These are phyloP conservation scores for Pugionium dolabratum DNA, from an alignment of 345 rosid genomes.

Conservation along the genomic window DNA sequence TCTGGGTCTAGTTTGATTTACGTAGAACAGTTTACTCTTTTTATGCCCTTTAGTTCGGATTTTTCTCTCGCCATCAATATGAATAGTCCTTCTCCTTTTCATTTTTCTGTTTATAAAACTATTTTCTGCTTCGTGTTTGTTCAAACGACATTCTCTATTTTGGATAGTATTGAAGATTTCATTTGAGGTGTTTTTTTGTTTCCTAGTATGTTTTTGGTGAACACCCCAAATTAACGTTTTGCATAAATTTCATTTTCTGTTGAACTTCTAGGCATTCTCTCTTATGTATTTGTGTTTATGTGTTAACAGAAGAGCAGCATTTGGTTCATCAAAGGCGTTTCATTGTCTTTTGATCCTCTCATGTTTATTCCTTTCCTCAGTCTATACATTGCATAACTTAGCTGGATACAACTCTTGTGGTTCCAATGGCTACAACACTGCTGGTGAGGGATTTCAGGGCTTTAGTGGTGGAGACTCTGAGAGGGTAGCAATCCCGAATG, in stretches of 20 bases:
- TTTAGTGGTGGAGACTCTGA: slow-evolving; percentile 36
- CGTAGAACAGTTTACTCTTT: background rate
- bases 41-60: background rate
- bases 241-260: background rate
- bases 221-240: background rate
- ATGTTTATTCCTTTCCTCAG: slow-evolving; percentile 51
- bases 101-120: slow-evolving; percentile 32
- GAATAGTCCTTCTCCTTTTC: slow-evolving; percentile 24
- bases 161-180: background rate
- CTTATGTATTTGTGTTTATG: background rate
- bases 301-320: slow-evolving; percentile 54
- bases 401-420: slow-evolving; percentile 48
- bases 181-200: slow-evolving; percentile 10
- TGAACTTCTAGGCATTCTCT: background rate
- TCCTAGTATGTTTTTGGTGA: slow-evolving; percentile 18
- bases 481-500: slow-evolving; percentile 36
- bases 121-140: slow-evolving; percentile 28
- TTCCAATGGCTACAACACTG: slow-evolving; percentile 41
- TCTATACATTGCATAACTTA: slow-evolving; percentile 48
- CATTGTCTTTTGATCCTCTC: slow-evolving; percentile 52
- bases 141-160: slow-evolving; percentile 26
- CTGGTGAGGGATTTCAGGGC: slow-evolving; percentile 33
- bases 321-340: slow-evolving; percentile 45
- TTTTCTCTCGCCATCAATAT: slow-evolving; percentile 6
- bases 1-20: slow-evolving; percentile 17